These are phyloP conservation scores for Aspergillus kassunensis DNA, from an alignment of 495 filamentous ascomycete species.

Conservation along the genomic window DNA sequence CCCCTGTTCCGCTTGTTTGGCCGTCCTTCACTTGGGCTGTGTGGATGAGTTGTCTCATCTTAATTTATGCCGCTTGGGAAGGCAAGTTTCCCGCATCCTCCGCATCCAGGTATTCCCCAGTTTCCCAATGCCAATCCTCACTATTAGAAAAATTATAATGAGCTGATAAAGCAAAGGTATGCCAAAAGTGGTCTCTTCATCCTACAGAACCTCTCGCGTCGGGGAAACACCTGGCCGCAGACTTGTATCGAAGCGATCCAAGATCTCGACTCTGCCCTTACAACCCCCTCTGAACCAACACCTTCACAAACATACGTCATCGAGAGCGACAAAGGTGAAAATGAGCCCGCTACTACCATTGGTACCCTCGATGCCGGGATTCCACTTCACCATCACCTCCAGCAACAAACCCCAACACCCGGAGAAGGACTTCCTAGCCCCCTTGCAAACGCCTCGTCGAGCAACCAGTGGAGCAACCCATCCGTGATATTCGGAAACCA, in stretches of 20 bases:
- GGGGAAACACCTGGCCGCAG: slow-evolving; percentile 39
- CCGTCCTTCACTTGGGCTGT: slow-evolving; percentile 47
- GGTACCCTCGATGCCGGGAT: background rate
- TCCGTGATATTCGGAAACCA: slow-evolving; percentile 14
- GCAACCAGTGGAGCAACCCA: slow-evolving; percentile 6
- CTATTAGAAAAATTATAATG: background rate
- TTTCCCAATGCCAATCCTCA: background rate
- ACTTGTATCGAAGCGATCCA: slow-evolving; percentile 41
- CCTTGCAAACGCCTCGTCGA: background rate
- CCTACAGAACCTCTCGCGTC: slow-evolving; percentile 31
- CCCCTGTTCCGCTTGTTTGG: slow-evolving; percentile 32
- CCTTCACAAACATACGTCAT: background rate
- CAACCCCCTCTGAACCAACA: slow-evolving; percentile 11
- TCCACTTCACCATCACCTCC: background rate
- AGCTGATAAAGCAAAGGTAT: slow-evolving; percentile 22
- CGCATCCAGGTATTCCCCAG: slow-evolving; percentile 17
- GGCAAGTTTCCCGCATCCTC: slow-evolving; percentile 28
- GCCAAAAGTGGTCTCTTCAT: slow-evolving; percentile 30
- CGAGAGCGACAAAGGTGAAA: background rate
- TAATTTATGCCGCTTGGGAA: slow-evolving; percentile 44
- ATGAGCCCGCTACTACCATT: background rate
- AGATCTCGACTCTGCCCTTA: slow-evolving; percentile 34
- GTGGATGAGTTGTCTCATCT: slow-evolving; percentile 48
- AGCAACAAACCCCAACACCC: slow-evolving; percentile 1
- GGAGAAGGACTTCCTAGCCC: background rate